Base-by-base conservation (phyloP, 2,329 filamentous ascomycete species). In the Talaromyces amestolkiae region DNA sequence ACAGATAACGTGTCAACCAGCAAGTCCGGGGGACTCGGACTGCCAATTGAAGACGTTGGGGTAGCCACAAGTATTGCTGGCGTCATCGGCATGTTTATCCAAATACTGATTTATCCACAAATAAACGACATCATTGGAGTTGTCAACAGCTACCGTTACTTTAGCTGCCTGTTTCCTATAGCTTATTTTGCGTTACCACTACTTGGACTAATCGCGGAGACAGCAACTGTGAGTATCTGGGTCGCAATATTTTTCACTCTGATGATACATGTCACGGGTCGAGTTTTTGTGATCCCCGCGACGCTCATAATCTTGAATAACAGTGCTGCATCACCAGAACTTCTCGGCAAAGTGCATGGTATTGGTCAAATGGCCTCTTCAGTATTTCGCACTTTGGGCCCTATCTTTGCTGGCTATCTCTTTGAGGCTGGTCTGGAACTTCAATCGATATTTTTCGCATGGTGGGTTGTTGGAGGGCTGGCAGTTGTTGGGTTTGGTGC, bases 51-150 rank as follows among this genome's bases (percentile, higher is more conserved):
- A 13, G 86, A 86, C 5, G 89, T 94, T 35, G 91, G 91, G 24
- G 80, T 90, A 53, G 89, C 90, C 5, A 92, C 93, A 82, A 87
- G 91, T 3, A 88, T 90, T 59, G 82, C 94, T 8, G 91, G 91
- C 37, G 79, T 86, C 41, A 87, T 93, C 51, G 91, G 91, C 58
- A 91, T 95, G 70, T 75, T 82, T 1, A 82, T 94, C 65, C 89
- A 92, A 73, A 83, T 91, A 65, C 83, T 89, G 58, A 81, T 92
- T 47, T 93, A 93, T 73, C 91, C 91, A 1, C 78, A 80, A 27
- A 81, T 92, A 45, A 91, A 90, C 58, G 81, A 83, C 8, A 84
- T 85, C 3, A 84, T 91, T 13, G 91, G 91, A 39, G 89, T 89
- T 9, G 80, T 91, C 68, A 82, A 83, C 49, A 89, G 87, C 66